A percentile compares a stretch with the other conserved stretches of the same genome.
phyloP scores from a whole-genome alignment of 2,329 filamentous ascomycete genomes.

The Hypoxylon sp. region DNA sequence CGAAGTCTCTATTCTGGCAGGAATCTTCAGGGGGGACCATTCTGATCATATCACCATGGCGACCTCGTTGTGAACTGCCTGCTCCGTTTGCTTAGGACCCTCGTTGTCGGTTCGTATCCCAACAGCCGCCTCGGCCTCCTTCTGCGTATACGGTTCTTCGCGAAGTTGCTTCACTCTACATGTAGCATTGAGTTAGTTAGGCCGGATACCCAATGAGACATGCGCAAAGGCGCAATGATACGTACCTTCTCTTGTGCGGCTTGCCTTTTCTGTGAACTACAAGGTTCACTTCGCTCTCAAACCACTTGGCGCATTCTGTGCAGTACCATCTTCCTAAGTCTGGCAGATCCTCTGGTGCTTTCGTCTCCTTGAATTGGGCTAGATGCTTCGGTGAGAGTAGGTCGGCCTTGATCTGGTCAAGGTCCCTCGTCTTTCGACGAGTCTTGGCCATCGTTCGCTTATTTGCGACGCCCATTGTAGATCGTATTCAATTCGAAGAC shows the following conservation, averaged over 20 bases:
- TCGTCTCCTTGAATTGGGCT: constrained; percentile 77
- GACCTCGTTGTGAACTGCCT: constrained; percentile 49
- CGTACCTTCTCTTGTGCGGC: constrained; percentile 88
- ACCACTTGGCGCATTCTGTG: constrained; percentile 94
- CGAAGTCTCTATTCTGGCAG: not conserved
- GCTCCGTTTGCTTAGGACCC: constrained; percentile 40
- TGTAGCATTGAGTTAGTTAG: constrained; percentile 38
- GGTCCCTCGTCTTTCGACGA: constrained; percentile 77
- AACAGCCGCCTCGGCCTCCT: constrained; percentile 82
- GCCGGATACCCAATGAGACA: constrained; percentile 32
- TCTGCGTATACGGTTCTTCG: constrained; percentile 86
- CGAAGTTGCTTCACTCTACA: constrained; percentile 79
- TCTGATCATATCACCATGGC: constrained; percentile 50
- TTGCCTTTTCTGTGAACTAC: constrained; percentile 83
- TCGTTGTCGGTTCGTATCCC: constrained; percentile 77
- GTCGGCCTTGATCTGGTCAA: constrained; percentile 92
- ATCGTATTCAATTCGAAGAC: not conserved
- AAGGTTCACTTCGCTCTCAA: constrained; percentile 83
- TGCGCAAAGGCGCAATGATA: constrained; percentile 1
- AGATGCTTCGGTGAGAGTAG: constrained; percentile 82
- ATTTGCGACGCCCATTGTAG: constrained; percentile 72
- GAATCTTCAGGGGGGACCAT: no score
- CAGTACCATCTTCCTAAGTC: constrained; percentile 89
- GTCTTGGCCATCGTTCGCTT: constrained; percentile 78
- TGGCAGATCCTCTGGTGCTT: constrained; percentile 85